Conservation (phyloP, 129 eudicot species). For the Flaveria sonorensis region DNA sequence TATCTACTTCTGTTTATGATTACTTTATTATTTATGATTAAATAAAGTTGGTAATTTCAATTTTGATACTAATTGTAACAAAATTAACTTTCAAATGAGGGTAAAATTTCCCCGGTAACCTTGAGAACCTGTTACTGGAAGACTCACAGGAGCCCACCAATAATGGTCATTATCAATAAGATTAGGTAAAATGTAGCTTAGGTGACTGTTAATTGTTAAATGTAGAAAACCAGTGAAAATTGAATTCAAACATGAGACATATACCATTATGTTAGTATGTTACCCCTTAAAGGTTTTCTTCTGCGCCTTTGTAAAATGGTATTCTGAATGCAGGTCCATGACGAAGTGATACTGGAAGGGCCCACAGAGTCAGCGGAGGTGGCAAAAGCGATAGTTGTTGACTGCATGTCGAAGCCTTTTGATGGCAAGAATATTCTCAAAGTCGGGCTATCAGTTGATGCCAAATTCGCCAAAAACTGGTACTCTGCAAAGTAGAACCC, state of each 20-base stretch:
- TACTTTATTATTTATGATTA: background rate
- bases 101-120: no score
- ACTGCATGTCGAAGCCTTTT: constrained; percentile 83
- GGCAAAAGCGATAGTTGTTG: constrained; percentile 85
- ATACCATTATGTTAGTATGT: no score
- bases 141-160: no score
- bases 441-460: constrained; percentile 45
- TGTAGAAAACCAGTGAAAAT: no score
- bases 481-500: constrained; percentile 76
- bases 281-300: background rate
- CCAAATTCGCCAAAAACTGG: constrained; percentile 58
- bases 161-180: no score
- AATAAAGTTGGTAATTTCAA: background rate
- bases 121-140: no score
- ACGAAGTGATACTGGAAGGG: constrained; percentile 95
- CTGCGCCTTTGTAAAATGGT: background rate
- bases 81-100: no score
- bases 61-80: no score
- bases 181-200: no score
- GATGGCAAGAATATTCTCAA: constrained; percentile 70
- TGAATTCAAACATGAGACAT: no score
- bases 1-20: background rate
- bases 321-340: constrained; percentile 75
- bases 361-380: constrained; percentile 91
- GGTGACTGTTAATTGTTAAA: no score